Conservation (phyloP, 2,329 filamentous ascomycete genomes). For the Cytospora mali region DNA sequence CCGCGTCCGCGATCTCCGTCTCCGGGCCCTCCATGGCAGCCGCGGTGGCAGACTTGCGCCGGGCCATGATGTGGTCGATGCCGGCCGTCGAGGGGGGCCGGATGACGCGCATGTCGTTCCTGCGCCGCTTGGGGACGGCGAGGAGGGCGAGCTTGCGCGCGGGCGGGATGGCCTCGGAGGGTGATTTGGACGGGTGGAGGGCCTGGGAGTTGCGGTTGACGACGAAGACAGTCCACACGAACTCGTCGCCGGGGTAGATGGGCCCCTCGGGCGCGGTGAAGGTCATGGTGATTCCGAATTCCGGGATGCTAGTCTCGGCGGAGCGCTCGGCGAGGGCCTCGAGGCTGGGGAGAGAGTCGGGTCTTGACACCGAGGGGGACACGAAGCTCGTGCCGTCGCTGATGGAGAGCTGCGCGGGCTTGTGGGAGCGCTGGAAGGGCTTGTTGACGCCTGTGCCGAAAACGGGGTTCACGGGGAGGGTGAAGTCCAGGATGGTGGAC, state of each 20-base stretch:
- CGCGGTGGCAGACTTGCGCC: constrained; percentile 35
- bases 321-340: constrained; percentile 53
- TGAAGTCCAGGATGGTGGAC: constrained; percentile 71
- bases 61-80: constrained; percentile 37
- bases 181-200: constrained; percentile 37
- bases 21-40: constrained; percentile 20
- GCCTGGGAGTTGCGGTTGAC: constrained; percentile 64
- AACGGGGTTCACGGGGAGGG: constrained; percentile 63
- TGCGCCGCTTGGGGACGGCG: constrained; percentile 66
- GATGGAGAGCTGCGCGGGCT: constrained; percentile 67
- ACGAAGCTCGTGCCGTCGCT: constrained; percentile 58
- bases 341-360: constrained; percentile 62
- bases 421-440: constrained; percentile 63
- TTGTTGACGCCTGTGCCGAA: constrained; percentile 56
- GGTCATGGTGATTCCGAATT: constrained; percentile 75
- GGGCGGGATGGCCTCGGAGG: constrained; percentile 40
- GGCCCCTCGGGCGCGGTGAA: constrained; percentile 63
- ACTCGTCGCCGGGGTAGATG: constrained; percentile 66
- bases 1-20: constrained; percentile 59
- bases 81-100: constrained; percentile 58
- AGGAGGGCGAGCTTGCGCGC: constrained; percentile 70
- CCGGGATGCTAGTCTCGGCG: constrained; percentile 51
- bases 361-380: constrained; percentile 59
- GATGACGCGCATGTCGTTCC: constrained; percentile 56
- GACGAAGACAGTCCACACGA: constrained; percentile 74